Evolutionary conservation across 1,284 basidiomycete genomes (phyloP), one percentile per base, ranked within the genome.

Genomic region (Cutaneotrichosporon sp.): DNA sequence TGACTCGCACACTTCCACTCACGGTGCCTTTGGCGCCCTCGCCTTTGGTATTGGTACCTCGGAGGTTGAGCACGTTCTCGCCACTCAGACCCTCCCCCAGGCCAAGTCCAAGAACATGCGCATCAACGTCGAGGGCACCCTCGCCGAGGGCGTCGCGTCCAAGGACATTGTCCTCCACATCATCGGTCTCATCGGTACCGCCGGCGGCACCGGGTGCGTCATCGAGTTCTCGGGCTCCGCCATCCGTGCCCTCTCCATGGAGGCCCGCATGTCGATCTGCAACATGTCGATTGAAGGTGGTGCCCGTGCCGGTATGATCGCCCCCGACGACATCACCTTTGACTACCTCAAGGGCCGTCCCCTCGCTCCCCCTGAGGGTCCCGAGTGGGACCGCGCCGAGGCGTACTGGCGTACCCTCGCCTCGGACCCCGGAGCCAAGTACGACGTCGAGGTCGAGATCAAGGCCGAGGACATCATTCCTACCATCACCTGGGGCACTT

Each of bases 271-370:
- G 93, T 94, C 91, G 72, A 92, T 93, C 71, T 97, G 93, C 82
- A 97, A 97, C 83, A 97, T 97, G 94, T 93, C 91, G 68, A 97
- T 97, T 78, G 94, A 97, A 81, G 95, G 88, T 65, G 94, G 94
- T 76, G 95, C 94, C 68, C 87, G 94, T 73, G 92, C 92, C 7
- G 94, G 94, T 63, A 94, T 97, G 92, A 87, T 97, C 68, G 94
- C 93, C 13, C 93, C 94, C 0, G 94, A 97, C 78, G 90, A 96
- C 42, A 83, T 89, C 69, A 97, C 95, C 9, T 95, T 97, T 78
- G 84, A 78, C 58, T 97, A 97, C 81, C 88, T 97, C 68, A 87
- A 86, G 67, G 88, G 88, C 62, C 89, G 93, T 57, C 94, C 94
- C 60, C 84, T 97, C 60, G 87, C 90, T 30, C 85, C 85, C 26